phyloP scores from a whole-genome alignment of 1,139 yeast genomes.

The Sugiyamaella pinicola region DNA sequence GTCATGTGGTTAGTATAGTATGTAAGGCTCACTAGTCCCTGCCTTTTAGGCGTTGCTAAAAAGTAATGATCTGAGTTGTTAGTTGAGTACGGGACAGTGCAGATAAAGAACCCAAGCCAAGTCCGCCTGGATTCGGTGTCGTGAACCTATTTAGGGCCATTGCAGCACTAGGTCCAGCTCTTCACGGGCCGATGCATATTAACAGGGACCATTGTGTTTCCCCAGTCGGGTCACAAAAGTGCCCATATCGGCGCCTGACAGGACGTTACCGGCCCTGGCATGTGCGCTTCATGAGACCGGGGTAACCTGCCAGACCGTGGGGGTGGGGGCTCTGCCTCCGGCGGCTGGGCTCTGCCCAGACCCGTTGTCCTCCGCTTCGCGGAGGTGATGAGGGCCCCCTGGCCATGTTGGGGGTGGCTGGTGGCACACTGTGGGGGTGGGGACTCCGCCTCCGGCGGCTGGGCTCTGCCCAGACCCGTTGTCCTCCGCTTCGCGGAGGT shows the following conservation, averaged over 20 bases:
- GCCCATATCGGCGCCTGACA: no score
- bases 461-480: constrained; percentile 1
- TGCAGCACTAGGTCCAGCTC: background rate
- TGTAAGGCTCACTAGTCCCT: background rate
- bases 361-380: background rate
- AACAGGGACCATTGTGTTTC: no score
- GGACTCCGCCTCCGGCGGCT: background rate
- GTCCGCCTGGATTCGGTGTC: no score
- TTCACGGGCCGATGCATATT: background rate
- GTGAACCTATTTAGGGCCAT: background rate
- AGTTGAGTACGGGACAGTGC: background rate
- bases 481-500: background rate
- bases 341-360: background rate
- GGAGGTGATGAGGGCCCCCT: background rate
- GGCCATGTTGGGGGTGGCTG: no score
- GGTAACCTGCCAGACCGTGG: no score
- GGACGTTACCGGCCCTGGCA: no score
- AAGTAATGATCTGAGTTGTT: background rate
- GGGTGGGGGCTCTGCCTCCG: no score
- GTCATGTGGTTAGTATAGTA: no score
- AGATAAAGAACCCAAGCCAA: no score
- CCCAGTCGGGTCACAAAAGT: no score
- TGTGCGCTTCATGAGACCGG: no score
- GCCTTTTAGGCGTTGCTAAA: background rate
- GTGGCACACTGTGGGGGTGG: no score